Conservation (phyloP, 2,329 filamentous ascomycete genomes). For the Fusarium citri region DNA sequence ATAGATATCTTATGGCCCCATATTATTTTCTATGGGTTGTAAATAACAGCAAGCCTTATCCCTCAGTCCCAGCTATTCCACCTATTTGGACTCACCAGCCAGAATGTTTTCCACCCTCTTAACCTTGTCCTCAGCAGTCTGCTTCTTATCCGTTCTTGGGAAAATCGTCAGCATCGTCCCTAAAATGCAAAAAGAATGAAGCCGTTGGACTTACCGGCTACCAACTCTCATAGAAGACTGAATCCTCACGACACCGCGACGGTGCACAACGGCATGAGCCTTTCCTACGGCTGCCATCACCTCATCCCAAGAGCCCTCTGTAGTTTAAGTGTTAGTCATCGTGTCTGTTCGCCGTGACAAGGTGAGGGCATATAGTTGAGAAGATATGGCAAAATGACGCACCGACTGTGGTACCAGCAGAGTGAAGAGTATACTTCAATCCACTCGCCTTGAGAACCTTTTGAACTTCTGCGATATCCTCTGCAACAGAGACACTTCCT, state of each 20-base stretch:
- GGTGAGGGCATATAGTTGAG: not conserved
- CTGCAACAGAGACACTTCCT: slow-evolving; percentile 77
- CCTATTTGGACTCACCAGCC: slow-evolving; percentile 40
- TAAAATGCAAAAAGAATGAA: not conserved
- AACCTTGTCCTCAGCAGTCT: slow-evolving; percentile 85
- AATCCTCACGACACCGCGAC: slow-evolving; percentile 81
- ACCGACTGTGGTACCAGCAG: slow-evolving; percentile 93
- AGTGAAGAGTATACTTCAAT: slow-evolving; percentile 89
- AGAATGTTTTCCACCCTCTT: slow-evolving; percentile 67
- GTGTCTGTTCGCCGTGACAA: not conserved
- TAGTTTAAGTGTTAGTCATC: not conserved
- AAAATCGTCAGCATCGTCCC: not conserved
- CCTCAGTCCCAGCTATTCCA: no score
- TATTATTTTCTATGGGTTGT: not conserved
- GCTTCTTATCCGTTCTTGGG: slow-evolving; percentile 82
- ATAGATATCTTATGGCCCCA: no score
- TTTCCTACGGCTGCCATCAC: slow-evolving; percentile 89
- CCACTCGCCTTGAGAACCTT: slow-evolving; percentile 84
- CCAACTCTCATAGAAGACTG: slow-evolving; percentile 91
- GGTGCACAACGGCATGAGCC: slow-evolving; percentile 81
- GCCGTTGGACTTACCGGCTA: slow-evolving; percentile 68
- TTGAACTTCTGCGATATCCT: slow-evolving; percentile 90
- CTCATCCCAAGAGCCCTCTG: slow-evolving; percentile 91
- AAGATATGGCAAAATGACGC: slow-evolving; percentile 52
- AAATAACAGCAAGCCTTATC: not conserved